Evolutionary conservation across 257 asterid species (phyloP), one percentile per base, ranked within the genome.

Genomic region (Plantago major): DNA sequence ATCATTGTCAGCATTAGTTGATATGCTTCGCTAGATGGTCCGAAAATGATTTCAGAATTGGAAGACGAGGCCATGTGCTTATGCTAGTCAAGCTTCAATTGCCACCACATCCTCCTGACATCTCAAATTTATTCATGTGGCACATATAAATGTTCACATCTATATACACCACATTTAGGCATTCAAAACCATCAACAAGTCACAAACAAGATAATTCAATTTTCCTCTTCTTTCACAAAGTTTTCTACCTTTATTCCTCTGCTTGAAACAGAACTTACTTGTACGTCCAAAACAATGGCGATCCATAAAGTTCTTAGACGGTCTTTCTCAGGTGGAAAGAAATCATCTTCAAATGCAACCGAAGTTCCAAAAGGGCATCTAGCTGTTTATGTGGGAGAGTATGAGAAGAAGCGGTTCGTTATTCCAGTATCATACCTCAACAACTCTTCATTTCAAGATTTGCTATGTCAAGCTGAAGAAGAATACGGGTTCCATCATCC

Each of bases 321-420:
- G 47, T 74, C 69, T 60, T 76, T 26, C 63, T 73, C 74, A 0
- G 9, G 14, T 0, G 74, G 64, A 58, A 64, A 45, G 28, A 68
- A 63, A 58, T 49, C 73, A 22, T 14, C 46, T 19, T 49, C 65
- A 14, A 42, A 47, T n/a, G 49, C 33, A 48, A 46, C 38, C 38
- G 70, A 68, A 6, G 82, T 81, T 22, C 90, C 88, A 13, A 86
- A 83, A 55, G 91, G 95, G 6, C 83, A 83, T 52, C 26, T 77
- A 6, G 91, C 74, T 10, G 79, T 86, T 7, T 86, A 83, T 62
- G 91, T 83, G 26, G 88, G 95, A 0, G 72, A 70, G 65, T 49
- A 15, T n/a, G 60, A 81, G 18, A 75, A 63, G 70, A 77, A 70
- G 44, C 67, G 83, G 9, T 74, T 78, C 52, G 71, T 82, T 5